phyloP scores from a whole-genome alignment of 2,329 filamentous ascomycete species.

The Aureobasidium lini region DNA sequence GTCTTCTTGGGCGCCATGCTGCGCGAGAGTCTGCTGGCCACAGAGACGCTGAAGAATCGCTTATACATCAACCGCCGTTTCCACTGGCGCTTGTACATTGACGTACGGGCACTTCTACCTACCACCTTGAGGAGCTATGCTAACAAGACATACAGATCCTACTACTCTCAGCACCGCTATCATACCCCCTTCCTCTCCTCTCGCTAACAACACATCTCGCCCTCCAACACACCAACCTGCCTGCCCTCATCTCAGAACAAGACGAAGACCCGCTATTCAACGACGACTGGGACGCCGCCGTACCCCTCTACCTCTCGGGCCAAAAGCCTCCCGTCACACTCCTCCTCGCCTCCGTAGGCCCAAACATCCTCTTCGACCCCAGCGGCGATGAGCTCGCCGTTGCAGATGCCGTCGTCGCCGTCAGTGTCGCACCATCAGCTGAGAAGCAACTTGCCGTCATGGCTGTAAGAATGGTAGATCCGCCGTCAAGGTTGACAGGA shows the following conservation, averaged over 20 bases:
- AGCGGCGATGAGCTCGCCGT: conserved; percentile 86
- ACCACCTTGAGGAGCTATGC: background rate
- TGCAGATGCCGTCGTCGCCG: conserved; percentile 78
- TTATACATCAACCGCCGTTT: conserved; percentile 84
- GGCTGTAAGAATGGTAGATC: conserved; percentile 42
- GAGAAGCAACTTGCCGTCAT: conserved; percentile 27
- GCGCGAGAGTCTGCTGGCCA: conserved; percentile 73
- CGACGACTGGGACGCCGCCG: conserved; percentile 88
- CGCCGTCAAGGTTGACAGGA: conserved; percentile 41
- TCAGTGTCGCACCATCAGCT: conserved; percentile 63
- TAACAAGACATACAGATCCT: conserved; percentile 55
- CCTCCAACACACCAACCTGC: conserved; percentile 77
- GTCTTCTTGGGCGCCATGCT: conserved; percentile 85
- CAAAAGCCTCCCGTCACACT: conserved; percentile 76
- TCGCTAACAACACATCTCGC: conserved; percentile 91
- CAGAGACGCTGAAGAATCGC: conserved; percentile 57
- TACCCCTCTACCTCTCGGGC: conserved; percentile 56
- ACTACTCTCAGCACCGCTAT: conserved; percentile 84
- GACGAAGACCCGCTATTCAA: conserved; percentile 97
- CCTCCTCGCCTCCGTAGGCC: conserved; percentile 76
- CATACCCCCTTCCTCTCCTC: conserved; percentile 86
- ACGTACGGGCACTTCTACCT: conserved; percentile 52
- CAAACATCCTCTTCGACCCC: conserved; percentile 91
- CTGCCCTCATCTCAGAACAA: conserved; percentile 74
- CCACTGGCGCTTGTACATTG: conserved; percentile 94